These are phyloP conservation scores for Pythium aquatile DNA, from an alignment of 352 stramenopile species.

Conservation along the genomic window DNA sequence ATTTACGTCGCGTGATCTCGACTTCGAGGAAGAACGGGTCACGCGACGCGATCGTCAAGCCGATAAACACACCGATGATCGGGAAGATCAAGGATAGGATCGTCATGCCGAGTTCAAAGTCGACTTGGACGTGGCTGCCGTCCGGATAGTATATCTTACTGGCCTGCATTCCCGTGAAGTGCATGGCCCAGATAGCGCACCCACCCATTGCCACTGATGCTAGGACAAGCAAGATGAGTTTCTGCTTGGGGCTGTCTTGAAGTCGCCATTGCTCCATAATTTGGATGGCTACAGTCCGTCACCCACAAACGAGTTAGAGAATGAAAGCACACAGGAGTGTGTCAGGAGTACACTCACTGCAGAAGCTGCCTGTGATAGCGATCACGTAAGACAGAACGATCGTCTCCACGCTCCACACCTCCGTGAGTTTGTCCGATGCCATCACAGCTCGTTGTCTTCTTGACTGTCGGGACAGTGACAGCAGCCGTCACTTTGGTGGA, in stretches of 20 bases:
- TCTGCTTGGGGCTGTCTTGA: slow-evolving; percentile 31
- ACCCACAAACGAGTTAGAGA: background rate
- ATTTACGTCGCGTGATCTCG: slow-evolving; percentile 49
- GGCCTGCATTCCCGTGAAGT: slow-evolving; percentile 74
- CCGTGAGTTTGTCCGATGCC: slow-evolving; percentile 5
- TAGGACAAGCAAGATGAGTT: slow-evolving; percentile 40
- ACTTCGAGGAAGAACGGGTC: slow-evolving; percentile 69
- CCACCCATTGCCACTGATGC: slow-evolving; percentile 49
- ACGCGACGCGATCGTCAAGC: slow-evolving; percentile 48
- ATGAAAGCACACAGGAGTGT: background rate
- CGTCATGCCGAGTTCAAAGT: slow-evolving; percentile 58
- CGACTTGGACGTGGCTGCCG: slow-evolving; percentile 32
- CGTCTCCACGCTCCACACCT: slow-evolving; percentile 45
- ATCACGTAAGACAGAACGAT: slow-evolving; percentile 63
- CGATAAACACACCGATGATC: slow-evolving; percentile 51
- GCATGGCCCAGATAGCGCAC: slow-evolving; percentile 69
- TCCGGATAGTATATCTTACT: slow-evolving; percentile 37
- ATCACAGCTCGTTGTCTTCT: background rate
- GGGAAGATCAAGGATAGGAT: slow-evolving; percentile 58
- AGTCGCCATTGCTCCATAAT: slow-evolving; percentile 71
- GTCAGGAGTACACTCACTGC: slow-evolving; percentile 37
- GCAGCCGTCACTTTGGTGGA: background rate
- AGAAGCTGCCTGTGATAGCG: slow-evolving; percentile 61
- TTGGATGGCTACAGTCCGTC: slow-evolving; percentile 45
- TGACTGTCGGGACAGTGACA: background rate